Evolutionary conservation across 352 stramenopile species (phyloP), one percentile per base, ranked within the genome.

Genomic region (Globisporangium orthogonon): DNA sequence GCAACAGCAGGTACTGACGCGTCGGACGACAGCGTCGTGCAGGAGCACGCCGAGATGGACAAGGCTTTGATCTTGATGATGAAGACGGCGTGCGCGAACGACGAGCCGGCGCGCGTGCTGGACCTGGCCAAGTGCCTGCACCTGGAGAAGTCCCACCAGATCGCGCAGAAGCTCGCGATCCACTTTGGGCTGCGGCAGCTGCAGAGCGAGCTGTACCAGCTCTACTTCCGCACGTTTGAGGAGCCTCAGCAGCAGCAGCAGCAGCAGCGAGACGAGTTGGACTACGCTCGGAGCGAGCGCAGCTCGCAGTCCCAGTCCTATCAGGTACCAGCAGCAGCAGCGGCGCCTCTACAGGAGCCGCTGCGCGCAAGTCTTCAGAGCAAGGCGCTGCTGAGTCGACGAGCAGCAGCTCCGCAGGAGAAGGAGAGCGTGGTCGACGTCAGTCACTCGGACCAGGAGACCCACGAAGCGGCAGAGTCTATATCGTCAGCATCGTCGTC

Each of bases 51-150:
- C 28, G 82, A 88, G 51, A 87, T 89, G 74, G 84, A 94, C 59
- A 94, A 94, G 66, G 59, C 77, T 1, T 63, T 94, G 30, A 88
- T 94, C 54, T 53, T 94, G 10, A 88, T 91, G 69, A 87, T 94
- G 78, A 90, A 94, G 58, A 74, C 66, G 5, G 80, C 80, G 28
- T 94, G 76, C 54, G 72, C 64, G 15, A 78, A 72, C 39, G 84
- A 94, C 58, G 71, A 90, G 48, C 71, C 82, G 17, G 72, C 76
- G 28, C 74, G 79, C 15, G 80, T 89, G 41, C 54, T 91, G 9
- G 84, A 92, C 53, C 61, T 94, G 58, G 82, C 82, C 56, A 89
- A 88, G 67, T 94, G 84, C 51, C 61, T 94, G 29, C 73, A 87
- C 57, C 56, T 94, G 1, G 80, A 92, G 44, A 94, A 94, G 54